These are phyloP conservation scores for Solanum ahanhuiri DNA, from an alignment of 257 asterid genomes.

Conservation along the genomic window DNA sequence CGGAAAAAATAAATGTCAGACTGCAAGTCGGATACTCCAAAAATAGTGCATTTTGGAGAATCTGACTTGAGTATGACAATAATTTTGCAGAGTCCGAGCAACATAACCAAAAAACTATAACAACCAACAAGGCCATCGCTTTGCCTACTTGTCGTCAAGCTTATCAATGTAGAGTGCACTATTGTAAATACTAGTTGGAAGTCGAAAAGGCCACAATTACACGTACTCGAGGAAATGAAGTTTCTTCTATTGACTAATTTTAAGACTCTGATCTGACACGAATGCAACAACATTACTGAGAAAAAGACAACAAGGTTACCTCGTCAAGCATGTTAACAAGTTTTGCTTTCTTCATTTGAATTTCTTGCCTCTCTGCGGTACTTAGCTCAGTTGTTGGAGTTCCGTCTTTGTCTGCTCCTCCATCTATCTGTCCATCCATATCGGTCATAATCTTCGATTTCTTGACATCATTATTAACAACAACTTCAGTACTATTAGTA, in stretches of 20 bases:
- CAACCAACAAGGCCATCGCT: no score
- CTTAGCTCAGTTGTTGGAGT: constrained; percentile 48
- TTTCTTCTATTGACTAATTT: no score
- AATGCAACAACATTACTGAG: background rate
- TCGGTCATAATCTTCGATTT: constrained; percentile 17
- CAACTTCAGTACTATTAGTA: constrained; percentile 17
- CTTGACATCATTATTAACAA: background rate
- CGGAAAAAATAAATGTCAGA: background rate
- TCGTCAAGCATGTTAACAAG: constrained; percentile 98
- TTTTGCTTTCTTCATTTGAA: constrained; percentile 94
- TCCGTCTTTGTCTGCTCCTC: constrained; percentile 11
- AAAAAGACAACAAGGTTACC: constrained; percentile 19
- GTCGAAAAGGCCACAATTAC: background rate
- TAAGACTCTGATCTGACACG: background rate
- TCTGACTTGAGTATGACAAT: background rate
- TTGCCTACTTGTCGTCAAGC: no score
- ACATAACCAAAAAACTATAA: background rate
- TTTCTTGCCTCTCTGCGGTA: constrained; percentile 83
- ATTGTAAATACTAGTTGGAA: background rate
- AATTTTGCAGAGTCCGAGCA: background rate
- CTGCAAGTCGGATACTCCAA: background rate
- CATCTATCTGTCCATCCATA: constrained; percentile 9
- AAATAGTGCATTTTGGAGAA: background rate
- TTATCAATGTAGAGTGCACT: background rate
- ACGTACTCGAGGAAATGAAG: no score